Evolutionary conservation across 2,329 filamentous ascomycete genomes (phyloP), one percentile per base, ranked within the genome.

Genomic region (Ophiostoma sp.): DNA sequence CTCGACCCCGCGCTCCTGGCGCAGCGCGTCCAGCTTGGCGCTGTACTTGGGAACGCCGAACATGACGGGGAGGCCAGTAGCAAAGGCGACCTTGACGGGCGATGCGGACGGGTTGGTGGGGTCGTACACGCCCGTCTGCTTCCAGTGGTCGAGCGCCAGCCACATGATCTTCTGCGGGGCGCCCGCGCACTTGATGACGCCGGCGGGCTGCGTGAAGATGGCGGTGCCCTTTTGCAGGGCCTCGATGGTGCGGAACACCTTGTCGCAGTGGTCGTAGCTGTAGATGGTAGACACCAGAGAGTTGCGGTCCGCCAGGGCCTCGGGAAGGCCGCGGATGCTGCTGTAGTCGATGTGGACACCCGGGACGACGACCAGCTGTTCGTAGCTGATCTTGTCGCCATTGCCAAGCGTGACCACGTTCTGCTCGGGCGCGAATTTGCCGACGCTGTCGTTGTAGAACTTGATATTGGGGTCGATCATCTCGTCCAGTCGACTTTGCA

Each of bases 161-260:
- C 88, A 90, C 87, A 90, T 86, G 77, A 85, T 82, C 80, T 90
- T 90, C 75, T 90, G 88, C 12, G 88, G 88, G 2, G 87, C 88
- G 59, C 88, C 88, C 2, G 88, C 88, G 75, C 88, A 90, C 80
- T 90, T 90, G 80, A 90, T 83, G 6, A 85, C 82, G 61, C 88
- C 87, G 0, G 86, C 83, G 1, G 88, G 88, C 75, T 89, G 88
- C 0, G 87, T 89, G 81, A 90, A 90, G 76, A 90, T 84, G 50
- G 88, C 88, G 4, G 78, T 81, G 2, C 88, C 88, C 73, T 83
- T 82, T 8, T 82, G 77, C 33, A 89, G 81, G 28, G 80, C 83
- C 74, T 86, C 76, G 19, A 90, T 83, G 0, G 81, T 84, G 39
- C 78, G 77, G 77, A 85, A 87, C 4, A 85, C 85, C 81, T 89